Conservation (phyloP, 2,329 filamentous ascomycete species). For the Fusarium sp. region DNA sequence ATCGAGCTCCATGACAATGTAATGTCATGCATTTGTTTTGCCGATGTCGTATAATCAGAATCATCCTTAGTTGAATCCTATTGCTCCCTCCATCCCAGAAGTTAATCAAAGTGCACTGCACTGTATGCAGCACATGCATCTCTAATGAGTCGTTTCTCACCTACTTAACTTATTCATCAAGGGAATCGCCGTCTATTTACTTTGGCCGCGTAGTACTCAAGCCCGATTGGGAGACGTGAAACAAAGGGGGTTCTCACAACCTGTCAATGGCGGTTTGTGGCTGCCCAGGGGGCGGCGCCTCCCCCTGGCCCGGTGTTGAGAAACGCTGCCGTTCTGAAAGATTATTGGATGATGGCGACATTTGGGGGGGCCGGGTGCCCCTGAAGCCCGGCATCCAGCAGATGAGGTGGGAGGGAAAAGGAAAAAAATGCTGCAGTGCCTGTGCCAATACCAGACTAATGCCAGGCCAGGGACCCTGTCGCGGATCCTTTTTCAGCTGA, state of each 20-base stretch:
- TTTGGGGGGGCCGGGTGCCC: conserved; percentile 37
- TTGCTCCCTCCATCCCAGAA: background rate
- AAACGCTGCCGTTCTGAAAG: conserved; percentile 23
- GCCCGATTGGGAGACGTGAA: conserved; percentile 49
- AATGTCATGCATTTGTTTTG: conserved; percentile 34
- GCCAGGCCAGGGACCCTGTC: conserved; percentile 32
- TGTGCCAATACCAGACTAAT: background rate
- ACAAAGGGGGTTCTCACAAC: conserved; percentile 38
- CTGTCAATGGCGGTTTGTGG: conserved; percentile 44
- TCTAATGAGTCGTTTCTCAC: background rate
- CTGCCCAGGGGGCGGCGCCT: conserved; percentile 45
- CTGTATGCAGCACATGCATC: conserved; percentile 1
- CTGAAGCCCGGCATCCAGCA: conserved; percentile 36
- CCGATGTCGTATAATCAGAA: conserved; percentile 21
- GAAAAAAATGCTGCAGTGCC: conserved; percentile 24
- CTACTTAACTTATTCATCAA: conserved; percentile 2
- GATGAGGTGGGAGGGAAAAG: conserved; percentile 18
- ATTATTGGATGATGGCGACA: conserved; percentile 30
- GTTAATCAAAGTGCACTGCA: conserved; percentile 23
- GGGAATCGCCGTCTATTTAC: conserved; percentile 17
- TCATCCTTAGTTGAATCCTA: conserved; percentile 24
- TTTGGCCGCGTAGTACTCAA: conserved; percentile 36
- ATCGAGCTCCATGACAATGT: background rate
- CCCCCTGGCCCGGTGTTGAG: conserved; percentile 44
- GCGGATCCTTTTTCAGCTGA: conserved; percentile 49